A percentile compares a stretch with the other conserved stretches of the same genome.
Conservation (phyloP, 306 rosid genomes). For the Astragalus membranaceus region DNA sequence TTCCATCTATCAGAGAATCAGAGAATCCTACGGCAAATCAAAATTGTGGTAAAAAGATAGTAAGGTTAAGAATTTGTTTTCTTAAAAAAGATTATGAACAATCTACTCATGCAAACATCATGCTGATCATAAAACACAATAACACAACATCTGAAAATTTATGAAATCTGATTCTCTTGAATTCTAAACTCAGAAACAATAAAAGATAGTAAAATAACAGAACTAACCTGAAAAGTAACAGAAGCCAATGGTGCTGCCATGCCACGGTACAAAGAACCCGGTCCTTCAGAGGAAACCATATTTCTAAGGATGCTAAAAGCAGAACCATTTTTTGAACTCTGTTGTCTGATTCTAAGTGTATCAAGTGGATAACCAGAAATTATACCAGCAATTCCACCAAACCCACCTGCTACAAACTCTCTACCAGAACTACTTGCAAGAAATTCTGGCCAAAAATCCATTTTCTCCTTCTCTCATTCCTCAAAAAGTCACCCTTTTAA, state of each 20-base stretch:
- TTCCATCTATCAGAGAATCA: slow-evolving; percentile 7
- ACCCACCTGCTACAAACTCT: slow-evolving; percentile 90
- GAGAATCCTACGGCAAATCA: not conserved
- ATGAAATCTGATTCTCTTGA: not conserved
- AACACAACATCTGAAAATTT: not conserved
- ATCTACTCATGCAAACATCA: not conserved
- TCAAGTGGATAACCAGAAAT: slow-evolving; percentile 82
- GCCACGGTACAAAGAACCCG: slow-evolving; percentile 70
- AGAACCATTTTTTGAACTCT: slow-evolving; percentile 44
- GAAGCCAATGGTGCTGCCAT: slow-evolving; percentile 82
- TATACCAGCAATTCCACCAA: slow-evolving; percentile 83
- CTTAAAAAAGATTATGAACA: not conserved
- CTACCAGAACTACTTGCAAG: slow-evolving; percentile 70
- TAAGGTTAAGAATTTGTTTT: not conserved
- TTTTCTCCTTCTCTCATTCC: slow-evolving; percentile 32
- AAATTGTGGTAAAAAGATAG: not conserved
- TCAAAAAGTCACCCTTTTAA: not conserved
- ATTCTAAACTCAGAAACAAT: not conserved
- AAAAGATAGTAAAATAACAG: not conserved
- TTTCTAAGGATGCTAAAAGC: slow-evolving; percentile 49
- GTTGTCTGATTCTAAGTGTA: slow-evolving; percentile 62
- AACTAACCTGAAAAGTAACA: slow-evolving; percentile 70
- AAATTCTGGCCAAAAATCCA: slow-evolving; percentile 85
- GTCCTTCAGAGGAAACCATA: slow-evolving; percentile 52
- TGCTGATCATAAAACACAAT: not conserved